Conservation (phyloP, 1,139 yeast genomes). For the Debaryomycetaceae sp. region DNA sequence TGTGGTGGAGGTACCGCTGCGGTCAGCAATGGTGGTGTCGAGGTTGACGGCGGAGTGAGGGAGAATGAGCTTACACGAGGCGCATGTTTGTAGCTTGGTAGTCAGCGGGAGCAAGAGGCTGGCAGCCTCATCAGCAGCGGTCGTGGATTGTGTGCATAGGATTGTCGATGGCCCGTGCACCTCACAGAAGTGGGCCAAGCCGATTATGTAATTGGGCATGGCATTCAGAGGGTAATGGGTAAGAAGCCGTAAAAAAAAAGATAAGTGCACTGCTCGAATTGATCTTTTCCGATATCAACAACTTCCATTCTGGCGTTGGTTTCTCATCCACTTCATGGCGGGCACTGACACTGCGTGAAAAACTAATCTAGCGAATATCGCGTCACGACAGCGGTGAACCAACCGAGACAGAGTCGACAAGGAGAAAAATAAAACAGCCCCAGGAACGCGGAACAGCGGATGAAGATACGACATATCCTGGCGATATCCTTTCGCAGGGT, state of each 20-base stretch:
- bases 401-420: neutral
- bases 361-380: neutral
- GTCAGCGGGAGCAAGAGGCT: slow-evolving; percentile 18
- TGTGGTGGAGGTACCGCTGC: slow-evolving; percentile 9
- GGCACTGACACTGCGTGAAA: neutral
- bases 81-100: slow-evolving; percentile 47
- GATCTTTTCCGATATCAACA: neutral
- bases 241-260: neutral
- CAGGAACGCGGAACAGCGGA: slow-evolving; percentile 3
- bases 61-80: slow-evolving; percentile 51
- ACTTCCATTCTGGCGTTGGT: neutral
- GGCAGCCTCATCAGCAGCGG: slow-evolving; percentile 9
- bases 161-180: slow-evolving; percentile 78
- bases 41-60: slow-evolving; percentile 37
- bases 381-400: neutral
- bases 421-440: slow-evolving; percentile 1
- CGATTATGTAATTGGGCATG: slow-evolving; percentile 32
- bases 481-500: slow-evolving; percentile 7
- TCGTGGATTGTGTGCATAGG: slow-evolving; percentile 57
- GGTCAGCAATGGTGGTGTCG: slow-evolving; percentile 2
- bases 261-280: too few species aligned
- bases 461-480: slow-evolving; percentile 8
- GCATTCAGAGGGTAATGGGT: neutral
- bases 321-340: too few species aligned
- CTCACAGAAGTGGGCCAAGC: slow-evolving; percentile 82